Percentiles rank a stretch among this genome's conserved stretches.
These are phyloP conservation scores for Ilyonectria robusta DNA, from an alignment of 2,329 filamentous ascomycete species.

Conservation along the genomic window DNA sequence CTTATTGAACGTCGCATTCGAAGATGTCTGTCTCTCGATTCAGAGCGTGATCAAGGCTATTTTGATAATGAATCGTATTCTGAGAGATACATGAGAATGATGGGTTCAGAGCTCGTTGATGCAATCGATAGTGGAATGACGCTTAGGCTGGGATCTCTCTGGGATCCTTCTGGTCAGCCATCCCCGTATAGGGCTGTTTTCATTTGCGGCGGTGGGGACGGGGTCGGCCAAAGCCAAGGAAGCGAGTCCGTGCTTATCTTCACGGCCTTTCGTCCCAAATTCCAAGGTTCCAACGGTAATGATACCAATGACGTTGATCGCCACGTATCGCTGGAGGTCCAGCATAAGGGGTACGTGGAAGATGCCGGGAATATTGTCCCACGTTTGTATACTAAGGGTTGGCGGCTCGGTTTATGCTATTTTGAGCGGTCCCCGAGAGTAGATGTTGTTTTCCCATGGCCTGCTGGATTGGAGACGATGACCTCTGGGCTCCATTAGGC, in stretches of 20 bases:
- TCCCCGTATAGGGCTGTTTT: constrained; percentile 35
- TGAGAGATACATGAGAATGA: constrained; percentile 32
- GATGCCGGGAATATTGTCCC: constrained; percentile 1
- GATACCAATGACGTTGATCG: constrained; percentile 40
- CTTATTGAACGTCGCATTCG: constrained; percentile 8
- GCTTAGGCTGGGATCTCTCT: constrained; percentile 37
- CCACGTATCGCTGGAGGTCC: constrained; percentile 43
- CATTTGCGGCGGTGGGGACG: neutral
- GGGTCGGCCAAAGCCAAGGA: too few relatives aligned
- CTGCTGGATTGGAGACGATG: neutral
- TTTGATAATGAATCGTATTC: constrained; percentile 29
- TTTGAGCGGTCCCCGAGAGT: constrained; percentile 29
- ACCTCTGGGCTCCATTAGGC: too few relatives aligned
- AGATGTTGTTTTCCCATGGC: constrained; percentile 46
- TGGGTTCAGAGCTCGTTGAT: constrained; percentile 37
- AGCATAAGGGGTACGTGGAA: neutral
- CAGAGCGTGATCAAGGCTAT: constrained; percentile 19
- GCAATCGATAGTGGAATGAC: constrained; percentile 35
- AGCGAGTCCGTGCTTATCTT: constrained; percentile 19
- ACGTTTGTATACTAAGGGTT: constrained; percentile 33
- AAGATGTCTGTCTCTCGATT: neutral
- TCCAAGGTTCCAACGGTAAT: constrained; percentile 28
- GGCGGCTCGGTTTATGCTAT: constrained; percentile 46
- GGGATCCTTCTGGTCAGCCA: constrained; percentile 4
- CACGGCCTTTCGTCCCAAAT: constrained; percentile 37